These are phyloP conservation scores for Talaromyces nanjingensis DNA, from an alignment of 495 filamentous ascomycete genomes.

Conservation along the genomic window DNA sequence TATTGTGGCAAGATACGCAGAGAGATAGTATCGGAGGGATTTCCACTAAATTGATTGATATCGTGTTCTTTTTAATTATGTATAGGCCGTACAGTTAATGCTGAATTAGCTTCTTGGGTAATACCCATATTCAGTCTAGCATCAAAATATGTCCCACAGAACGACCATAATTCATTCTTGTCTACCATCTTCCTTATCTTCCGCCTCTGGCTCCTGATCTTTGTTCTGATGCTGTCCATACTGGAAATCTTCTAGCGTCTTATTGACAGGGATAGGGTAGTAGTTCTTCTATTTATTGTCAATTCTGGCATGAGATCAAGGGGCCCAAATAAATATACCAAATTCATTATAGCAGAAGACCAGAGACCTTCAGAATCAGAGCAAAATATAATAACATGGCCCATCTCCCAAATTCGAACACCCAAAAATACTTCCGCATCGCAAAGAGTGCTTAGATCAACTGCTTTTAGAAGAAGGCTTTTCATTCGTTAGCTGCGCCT, in stretches of 20 bases:
- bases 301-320: neutral
- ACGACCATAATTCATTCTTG: too few relatives aligned
- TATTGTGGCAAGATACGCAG: too few relatives aligned
- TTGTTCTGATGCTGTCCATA: too few relatives aligned
- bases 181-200: too few relatives aligned
- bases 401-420: slow-evolving; percentile 17
- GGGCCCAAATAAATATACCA: slow-evolving; percentile 4
- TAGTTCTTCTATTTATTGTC: neutral
- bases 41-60: too few relatives aligned
- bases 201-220: too few relatives aligned
- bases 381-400: slow-evolving; percentile 13
- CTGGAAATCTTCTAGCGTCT: neutral
- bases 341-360: slow-evolving; percentile 11
- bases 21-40: too few relatives aligned
- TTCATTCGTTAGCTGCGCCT: slow-evolving; percentile 4
- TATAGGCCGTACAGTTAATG: too few relatives aligned
- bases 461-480: slow-evolving; percentile 7
- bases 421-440: slow-evolving; percentile 16
- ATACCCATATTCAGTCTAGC: too few relatives aligned
- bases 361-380: slow-evolving; percentile 15
- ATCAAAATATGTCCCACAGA: too few relatives aligned
- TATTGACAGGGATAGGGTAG: neutral
- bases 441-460: slow-evolving; percentile 10
- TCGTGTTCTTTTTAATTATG: too few relatives aligned
- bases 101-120: too few relatives aligned